Percentiles rank a stretch among this genome's conserved stretches.
Evolutionary conservation across 2,329 filamentous ascomycete species (phyloP).

Genomic region (Nothopassalora personata): DNA sequence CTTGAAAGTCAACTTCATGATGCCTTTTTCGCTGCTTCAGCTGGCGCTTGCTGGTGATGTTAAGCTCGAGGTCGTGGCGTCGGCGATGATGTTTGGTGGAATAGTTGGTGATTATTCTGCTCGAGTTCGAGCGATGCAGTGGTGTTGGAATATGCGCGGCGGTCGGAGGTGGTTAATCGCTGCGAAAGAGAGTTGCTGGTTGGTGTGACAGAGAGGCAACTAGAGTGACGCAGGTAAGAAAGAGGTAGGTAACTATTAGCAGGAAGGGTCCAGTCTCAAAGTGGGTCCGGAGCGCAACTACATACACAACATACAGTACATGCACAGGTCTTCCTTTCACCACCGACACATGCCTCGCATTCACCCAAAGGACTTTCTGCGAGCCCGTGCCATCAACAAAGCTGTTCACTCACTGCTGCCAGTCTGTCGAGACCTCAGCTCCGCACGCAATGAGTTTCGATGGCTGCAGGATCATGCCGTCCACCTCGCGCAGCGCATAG

Average conservation of each 20-base stretch:
- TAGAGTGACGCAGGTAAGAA: not conserved
- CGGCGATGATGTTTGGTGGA: conserved; percentile 3
- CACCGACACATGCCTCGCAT: conserved; percentile 29
- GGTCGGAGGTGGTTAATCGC: not conserved
- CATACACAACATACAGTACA: not conserved
- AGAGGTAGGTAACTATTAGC: not conserved
- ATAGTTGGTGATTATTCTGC: not conserved
- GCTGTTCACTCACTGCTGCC: conserved; percentile 58
- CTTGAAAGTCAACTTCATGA: conserved; percentile 69
- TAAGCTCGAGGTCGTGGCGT: conserved; percentile 6
- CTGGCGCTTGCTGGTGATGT: not conserved
- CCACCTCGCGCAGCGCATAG: conserved; percentile 15
- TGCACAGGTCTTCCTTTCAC: not conserved
- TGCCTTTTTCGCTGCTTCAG: conserved; percentile 10
- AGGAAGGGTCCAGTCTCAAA: not conserved
- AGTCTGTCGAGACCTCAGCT: conserved; percentile 57
- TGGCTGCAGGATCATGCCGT: conserved; percentile 62
- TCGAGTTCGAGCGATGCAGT: not conserved
- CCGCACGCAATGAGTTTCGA: conserved; percentile 63
- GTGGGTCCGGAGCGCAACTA: not conserved
- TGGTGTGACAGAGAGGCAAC: not conserved
- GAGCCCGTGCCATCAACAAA: conserved; percentile 22
- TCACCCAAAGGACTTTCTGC: conserved; percentile 22
- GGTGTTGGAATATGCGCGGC: not conserved
- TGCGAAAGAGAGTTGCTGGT: not conserved